Evolutionary conservation across 176 grass and related monocot genomes (phyloP).

Genomic region (Aegilops umbellulata): DNA sequence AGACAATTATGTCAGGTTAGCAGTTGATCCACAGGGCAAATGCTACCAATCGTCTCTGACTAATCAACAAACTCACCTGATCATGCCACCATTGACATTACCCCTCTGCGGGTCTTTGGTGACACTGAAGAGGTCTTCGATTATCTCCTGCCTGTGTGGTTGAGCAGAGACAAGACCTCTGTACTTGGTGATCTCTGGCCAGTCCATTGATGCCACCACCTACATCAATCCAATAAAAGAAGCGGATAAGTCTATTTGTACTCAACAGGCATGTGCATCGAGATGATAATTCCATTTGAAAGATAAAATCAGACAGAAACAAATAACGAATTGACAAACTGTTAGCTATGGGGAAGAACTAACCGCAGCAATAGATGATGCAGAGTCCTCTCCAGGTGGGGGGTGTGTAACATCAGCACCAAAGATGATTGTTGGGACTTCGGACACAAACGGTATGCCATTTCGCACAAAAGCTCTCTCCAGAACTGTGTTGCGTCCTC

Average conservation of each 20-base stretch:
- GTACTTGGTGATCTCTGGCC: slow-evolving; percentile 4
- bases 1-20: slow-evolving; percentile 12
- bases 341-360: slow-evolving; percentile 7
- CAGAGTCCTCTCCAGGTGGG: slow-evolving; percentile 72
- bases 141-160: slow-evolving; percentile 52
- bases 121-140: slow-evolving; percentile 48
- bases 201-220: too few relatives aligned
- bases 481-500: slow-evolving; percentile 75
- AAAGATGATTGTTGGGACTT: slow-evolving; percentile 71
- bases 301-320: neutral
- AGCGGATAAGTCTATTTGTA: neutral
- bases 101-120: slow-evolving; percentile 33
- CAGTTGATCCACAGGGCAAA: slow-evolving; percentile 1
- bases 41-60: neutral
- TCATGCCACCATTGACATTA: slow-evolving; percentile 37
- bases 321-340: neutral
- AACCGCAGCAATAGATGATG: slow-evolving; percentile 79
- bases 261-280: neutral
- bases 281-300: neutral
- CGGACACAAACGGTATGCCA: slow-evolving; percentile 54
- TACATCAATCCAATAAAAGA: neutral
- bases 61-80: slow-evolving; percentile 33
- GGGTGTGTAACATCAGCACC: slow-evolving; percentile 82
- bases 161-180: slow-evolving; percentile 62
- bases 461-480: slow-evolving; percentile 43